phyloP scores from a whole-genome alignment of 2,329 filamentous ascomycete genomes.

The Pestalotiopsis sp. region DNA sequence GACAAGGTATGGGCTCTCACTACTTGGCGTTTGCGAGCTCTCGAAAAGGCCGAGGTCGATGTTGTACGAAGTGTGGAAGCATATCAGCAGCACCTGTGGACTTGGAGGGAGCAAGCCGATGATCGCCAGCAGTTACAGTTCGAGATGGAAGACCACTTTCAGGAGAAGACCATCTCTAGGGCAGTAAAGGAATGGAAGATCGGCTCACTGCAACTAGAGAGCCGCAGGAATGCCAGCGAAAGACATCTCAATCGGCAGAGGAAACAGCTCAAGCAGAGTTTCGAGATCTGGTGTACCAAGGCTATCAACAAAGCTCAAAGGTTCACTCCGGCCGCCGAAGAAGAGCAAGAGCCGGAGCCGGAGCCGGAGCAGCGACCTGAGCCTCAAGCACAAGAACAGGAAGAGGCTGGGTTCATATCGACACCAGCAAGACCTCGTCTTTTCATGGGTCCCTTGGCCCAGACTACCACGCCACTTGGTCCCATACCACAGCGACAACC shows the following conservation, averaged over 20 bases:
- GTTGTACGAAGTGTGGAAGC: constrained; percentile 23
- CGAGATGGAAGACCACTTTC: constrained; percentile 28
- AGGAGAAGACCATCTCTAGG: constrained; percentile 24
- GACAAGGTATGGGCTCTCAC: constrained; percentile 24
- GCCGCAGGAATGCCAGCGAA: constrained; percentile 31
- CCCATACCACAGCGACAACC: constrained; percentile 28
- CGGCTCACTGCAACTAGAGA: constrained; percentile 30
- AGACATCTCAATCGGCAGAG: constrained; percentile 33
- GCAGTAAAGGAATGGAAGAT: constrained; percentile 34
- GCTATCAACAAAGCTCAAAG: constrained; percentile 26
- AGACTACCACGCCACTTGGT: constrained; percentile 35
- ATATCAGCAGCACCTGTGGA: constrained; percentile 25
- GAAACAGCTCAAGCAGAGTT: constrained; percentile 27
- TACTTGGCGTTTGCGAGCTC: constrained; percentile 29
- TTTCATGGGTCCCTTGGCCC: constrained; percentile 28
- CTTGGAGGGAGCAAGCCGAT: constrained; percentile 27
- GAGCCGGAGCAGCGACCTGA: no score
- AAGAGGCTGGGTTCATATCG: constrained; percentile 25
- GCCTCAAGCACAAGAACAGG: constrained; percentile 26
- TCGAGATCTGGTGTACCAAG: constrained; percentile 32
- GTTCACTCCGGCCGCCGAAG: constrained; percentile 14
- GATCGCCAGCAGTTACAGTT: constrained; percentile 21
- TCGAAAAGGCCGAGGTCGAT: constrained; percentile 23
- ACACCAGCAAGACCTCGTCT: constrained; percentile 35
- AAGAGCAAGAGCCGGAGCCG: constrained; percentile 18